These are phyloP conservation scores for Trichoderma koningii DNA, from an alignment of 2,329 filamentous ascomycete species.

Conservation along the genomic window DNA sequence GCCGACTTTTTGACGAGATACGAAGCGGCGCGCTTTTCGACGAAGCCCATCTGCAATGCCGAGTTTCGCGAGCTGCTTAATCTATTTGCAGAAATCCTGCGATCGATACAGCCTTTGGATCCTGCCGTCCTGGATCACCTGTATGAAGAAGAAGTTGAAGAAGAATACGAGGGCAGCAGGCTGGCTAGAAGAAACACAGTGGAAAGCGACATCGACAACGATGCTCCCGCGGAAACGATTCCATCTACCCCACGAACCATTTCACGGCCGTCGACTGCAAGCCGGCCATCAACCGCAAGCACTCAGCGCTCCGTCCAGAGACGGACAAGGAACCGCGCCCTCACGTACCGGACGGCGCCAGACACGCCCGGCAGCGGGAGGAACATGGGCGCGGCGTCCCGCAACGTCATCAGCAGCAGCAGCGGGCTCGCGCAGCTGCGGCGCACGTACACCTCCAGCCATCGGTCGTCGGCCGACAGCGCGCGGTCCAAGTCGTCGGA, in stretches of 20 bases:
- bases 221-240: constrained; percentile 47
- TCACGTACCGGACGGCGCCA: constrained; percentile 54
- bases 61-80: constrained; percentile 81
- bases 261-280: constrained; percentile 37
- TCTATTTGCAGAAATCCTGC: constrained; percentile 77
- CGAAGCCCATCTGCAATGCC: constrained; percentile 63
- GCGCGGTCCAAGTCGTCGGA: constrained; percentile 43
- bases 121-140: constrained; percentile 50
- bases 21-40: constrained; percentile 83
- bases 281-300: constrained; percentile 36
- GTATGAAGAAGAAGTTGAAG: constrained; percentile 33
- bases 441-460: constrained; percentile 44
- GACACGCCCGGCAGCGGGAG: constrained; percentile 53
- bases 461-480: constrained; percentile 46
- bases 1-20: constrained; percentile 73
- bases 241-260: constrained; percentile 45
- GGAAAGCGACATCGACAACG: constrained; percentile 50
- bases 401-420: constrained; percentile 41
- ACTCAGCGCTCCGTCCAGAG: constrained; percentile 39
- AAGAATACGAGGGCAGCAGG: constrained; percentile 25
- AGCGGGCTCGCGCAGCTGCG: constrained; percentile 49
- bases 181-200: constrained; percentile 29
- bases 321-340: constrained; percentile 47
- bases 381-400: constrained; percentile 41
- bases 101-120: constrained; percentile 69